Evolutionary conservation across 345 rosid species (phyloP).

Genomic region (Syzygium grande): DNA sequence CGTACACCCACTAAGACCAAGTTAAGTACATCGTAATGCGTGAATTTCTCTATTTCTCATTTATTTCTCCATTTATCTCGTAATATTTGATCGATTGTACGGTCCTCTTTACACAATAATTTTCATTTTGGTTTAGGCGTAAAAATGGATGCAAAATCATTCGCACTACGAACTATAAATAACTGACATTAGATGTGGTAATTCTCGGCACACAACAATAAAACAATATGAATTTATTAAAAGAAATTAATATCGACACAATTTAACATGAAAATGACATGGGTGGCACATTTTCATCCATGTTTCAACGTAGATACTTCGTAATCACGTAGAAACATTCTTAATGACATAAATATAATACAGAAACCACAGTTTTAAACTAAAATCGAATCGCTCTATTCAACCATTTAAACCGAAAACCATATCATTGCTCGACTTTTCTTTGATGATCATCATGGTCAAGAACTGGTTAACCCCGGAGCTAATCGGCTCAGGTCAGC

Average conservation of each 20-base stretch:
- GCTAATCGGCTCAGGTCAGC: neutral
- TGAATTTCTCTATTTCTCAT: neutral
- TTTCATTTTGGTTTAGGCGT: neutral
- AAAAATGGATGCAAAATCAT: neutral
- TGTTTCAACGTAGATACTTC: neutral
- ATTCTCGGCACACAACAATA: neutral
- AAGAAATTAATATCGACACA: neutral
- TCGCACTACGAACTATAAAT: neutral
- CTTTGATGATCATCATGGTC: neutral
- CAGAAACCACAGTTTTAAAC: accelerated
- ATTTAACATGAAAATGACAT: neutral
- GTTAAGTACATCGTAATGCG: neutral
- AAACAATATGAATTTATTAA: neutral
- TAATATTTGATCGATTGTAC: neutral
- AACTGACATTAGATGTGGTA: neutral
- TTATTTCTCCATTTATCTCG: neutral
- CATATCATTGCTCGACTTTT: neutral
- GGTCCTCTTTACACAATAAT: neutral
- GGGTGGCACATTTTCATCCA: neutral
- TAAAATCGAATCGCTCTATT: neutral
- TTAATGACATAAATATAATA: neutral
- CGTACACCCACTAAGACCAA: neutral
- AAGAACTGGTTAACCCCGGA: neutral
- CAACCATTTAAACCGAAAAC: neutral
- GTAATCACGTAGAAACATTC: neutral